These are phyloP conservation scores for Acanthamoeba royreba DNA, from an alignment of 208 protist genomes.

Conservation along the genomic window DNA sequence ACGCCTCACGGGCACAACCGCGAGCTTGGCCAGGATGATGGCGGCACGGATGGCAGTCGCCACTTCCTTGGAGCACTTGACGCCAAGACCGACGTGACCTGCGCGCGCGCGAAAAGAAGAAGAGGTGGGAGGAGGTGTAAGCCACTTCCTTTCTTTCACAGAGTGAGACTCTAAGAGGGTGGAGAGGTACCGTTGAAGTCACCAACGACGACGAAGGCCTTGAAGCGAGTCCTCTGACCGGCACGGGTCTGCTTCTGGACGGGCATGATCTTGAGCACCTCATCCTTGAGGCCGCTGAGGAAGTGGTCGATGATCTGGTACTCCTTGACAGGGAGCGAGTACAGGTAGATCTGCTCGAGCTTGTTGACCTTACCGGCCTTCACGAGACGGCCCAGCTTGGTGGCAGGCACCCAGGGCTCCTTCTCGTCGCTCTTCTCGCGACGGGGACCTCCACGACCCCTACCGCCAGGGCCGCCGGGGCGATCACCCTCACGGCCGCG, in stretches of 20 bases:
- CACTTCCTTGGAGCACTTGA: conserved; percentile 98
- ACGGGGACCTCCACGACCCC: conserved; percentile 53
- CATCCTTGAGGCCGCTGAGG: conserved; percentile 90
- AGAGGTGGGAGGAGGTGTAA: not conserved
- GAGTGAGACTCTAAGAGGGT: not conserved
- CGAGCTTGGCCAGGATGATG: conserved; percentile 97
- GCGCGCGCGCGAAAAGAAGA: not conserved
- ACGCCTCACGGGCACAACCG: conserved; percentile 96
- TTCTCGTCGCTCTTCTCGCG: conserved; percentile 75
- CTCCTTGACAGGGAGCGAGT: conserved; percentile 99
- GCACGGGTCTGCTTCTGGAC: conserved; percentile 99
- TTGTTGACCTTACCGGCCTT: conserved; percentile 91
- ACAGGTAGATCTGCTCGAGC: conserved; percentile 98
- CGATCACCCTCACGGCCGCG: conserved; percentile 43
- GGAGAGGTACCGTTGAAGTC: conserved; percentile 88
- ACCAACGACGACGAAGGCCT: conserved; percentile 98
- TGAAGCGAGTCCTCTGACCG: conserved; percentile 99
- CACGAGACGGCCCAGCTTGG: conserved; percentile 98
- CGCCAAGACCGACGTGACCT: conserved; percentile 97
- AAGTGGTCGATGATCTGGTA: conserved; percentile 98
- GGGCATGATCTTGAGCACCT: conserved; percentile 98
- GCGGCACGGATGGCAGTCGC: conserved; percentile 98
- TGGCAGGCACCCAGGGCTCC: conserved; percentile 96
- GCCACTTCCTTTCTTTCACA: not conserved
- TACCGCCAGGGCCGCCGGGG: conserved; percentile 49